A percentile compares a stretch with the other conserved stretches of the same genome.
Evolutionary conservation across 1,284 basidiomycete genomes (phyloP).

Genomic region (Leccinum ponderosum): DNA sequence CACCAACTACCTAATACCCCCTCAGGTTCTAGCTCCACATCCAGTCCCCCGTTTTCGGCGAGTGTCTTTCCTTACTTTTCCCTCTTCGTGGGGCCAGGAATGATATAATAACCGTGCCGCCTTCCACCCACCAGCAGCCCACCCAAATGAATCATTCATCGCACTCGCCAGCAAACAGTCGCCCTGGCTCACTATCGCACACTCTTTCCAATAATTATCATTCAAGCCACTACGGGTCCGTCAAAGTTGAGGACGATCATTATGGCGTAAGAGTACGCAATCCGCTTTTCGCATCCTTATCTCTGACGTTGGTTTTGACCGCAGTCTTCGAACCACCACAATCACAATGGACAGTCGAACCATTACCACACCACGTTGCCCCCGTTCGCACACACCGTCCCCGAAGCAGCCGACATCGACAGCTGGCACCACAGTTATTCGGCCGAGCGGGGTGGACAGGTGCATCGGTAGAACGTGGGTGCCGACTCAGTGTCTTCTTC

Average conservation of each 20-base stretch:
- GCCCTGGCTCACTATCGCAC: conserved; percentile 38
- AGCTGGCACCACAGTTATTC: conserved; percentile 61
- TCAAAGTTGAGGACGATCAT: conserved; percentile 68
- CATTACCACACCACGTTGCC: conserved; percentile 41
- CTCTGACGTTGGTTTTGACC: neutral
- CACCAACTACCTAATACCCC: conserved; percentile 64
- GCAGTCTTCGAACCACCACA: conserved; percentile 38
- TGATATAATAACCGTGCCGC: conserved; percentile 45
- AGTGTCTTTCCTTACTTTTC: conserved; percentile 52
- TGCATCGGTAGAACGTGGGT: conserved; percentile 44
- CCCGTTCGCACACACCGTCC: conserved; percentile 45
- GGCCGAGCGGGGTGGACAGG: conserved; percentile 53
- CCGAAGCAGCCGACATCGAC: conserved; percentile 44
- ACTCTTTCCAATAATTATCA: conserved; percentile 30
- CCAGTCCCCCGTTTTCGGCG: conserved; percentile 79
- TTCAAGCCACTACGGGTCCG: conserved; percentile 43
- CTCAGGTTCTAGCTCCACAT: conserved; percentile 69
- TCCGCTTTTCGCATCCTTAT: conserved; percentile 3
- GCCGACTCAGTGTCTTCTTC: neutral
- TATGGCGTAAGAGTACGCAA: conserved; percentile 48
- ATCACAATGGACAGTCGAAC: conserved; percentile 35
- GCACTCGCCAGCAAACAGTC: conserved; percentile 48
- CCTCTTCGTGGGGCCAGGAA: conserved; percentile 32
- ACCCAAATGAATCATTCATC: conserved; percentile 54
- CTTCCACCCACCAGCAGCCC: conserved; percentile 52